Conservation (phyloP, 1,284 basidiomycete genomes). For the Apiotrichum akiyoshidainum region DNA sequence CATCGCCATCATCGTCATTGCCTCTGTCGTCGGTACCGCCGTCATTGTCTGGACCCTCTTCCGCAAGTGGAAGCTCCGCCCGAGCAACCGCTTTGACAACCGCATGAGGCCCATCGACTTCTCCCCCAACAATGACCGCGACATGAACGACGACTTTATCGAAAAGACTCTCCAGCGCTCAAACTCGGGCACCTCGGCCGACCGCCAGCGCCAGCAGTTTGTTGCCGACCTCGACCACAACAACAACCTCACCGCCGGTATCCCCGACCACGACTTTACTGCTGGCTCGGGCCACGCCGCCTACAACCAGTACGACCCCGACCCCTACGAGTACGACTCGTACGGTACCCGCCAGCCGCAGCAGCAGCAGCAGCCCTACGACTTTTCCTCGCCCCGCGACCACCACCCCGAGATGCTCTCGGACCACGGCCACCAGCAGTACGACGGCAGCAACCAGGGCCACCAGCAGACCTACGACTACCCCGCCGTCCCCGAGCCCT, state of each 20-base stretch:
- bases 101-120: slow-evolving; percentile 59
- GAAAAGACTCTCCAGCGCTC: slow-evolving; percentile 45
- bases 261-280: slow-evolving; percentile 69
- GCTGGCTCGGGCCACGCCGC: slow-evolving; percentile 52
- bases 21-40: slow-evolving; percentile 63
- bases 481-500: slow-evolving; percentile 17
- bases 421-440: background rate
- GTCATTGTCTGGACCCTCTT: slow-evolving; percentile 78
- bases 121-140: slow-evolving; percentile 69
- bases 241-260: slow-evolving; percentile 29
- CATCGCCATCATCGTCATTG: slow-evolving; percentile 69
- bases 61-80: slow-evolving; percentile 84
- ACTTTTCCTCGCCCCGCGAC: slow-evolving; percentile 4
- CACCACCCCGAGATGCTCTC: slow-evolving; percentile 2
- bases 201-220: slow-evolving; percentile 42
- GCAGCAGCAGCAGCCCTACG: slow-evolving; percentile 3
- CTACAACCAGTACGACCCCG: slow-evolving; percentile 22
- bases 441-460: slow-evolving; percentile 10
- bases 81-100: slow-evolving; percentile 72
- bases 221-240: slow-evolving; percentile 40
- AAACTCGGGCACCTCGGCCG: slow-evolving; percentile 35
- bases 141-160: slow-evolving; percentile 29
- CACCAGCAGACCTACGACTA: slow-evolving; percentile 9
- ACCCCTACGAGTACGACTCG: slow-evolving; percentile 15
- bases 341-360: slow-evolving; percentile 6